Conservation (phyloP, 331 rosid genomes). For the Spiraea crenata region DNA sequence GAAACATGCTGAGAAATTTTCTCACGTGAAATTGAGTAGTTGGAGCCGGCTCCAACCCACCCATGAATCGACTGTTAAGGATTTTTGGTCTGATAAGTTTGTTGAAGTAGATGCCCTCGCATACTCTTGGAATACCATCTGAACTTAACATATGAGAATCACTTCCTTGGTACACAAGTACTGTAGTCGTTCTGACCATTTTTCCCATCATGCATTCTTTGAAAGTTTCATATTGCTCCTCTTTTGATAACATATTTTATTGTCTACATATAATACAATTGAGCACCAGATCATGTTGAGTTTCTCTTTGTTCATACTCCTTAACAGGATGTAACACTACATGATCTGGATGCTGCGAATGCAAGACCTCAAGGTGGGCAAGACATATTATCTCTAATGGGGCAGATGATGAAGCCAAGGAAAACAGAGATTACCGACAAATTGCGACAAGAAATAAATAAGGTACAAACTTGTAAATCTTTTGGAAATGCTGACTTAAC, state of each 20-base stretch:
- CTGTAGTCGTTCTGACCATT: background rate
- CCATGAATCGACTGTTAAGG: background rate
- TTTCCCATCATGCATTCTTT: background rate
- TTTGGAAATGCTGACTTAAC: too few species aligned
- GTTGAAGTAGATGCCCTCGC: background rate
- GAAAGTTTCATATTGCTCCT: background rate
- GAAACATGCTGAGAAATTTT: background rate
- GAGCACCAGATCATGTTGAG: slow-evolving; percentile 2
- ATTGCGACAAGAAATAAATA: slow-evolving; percentile 89
- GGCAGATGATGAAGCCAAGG: slow-evolving; percentile 99
- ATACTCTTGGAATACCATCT: slow-evolving; percentile 6
- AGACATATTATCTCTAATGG: slow-evolving; percentile 92
- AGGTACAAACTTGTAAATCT: slow-evolving; percentile 45
- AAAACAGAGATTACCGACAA: slow-evolving; percentile 97
- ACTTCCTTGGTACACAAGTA: background rate
- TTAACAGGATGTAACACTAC: slow-evolving; percentile 75
- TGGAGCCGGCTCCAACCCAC: background rate
- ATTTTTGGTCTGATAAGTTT: background rate
- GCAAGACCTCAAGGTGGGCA: slow-evolving; percentile 98
- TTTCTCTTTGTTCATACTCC: background rate
- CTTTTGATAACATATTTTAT: background rate
- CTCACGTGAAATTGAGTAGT: background rate
- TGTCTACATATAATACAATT: background rate
- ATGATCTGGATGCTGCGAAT: slow-evolving; percentile 90
- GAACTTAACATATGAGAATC: background rate